Conservation (phyloP, 768 basidiomycete genomes). For the Amanita brunnescens region DNA sequence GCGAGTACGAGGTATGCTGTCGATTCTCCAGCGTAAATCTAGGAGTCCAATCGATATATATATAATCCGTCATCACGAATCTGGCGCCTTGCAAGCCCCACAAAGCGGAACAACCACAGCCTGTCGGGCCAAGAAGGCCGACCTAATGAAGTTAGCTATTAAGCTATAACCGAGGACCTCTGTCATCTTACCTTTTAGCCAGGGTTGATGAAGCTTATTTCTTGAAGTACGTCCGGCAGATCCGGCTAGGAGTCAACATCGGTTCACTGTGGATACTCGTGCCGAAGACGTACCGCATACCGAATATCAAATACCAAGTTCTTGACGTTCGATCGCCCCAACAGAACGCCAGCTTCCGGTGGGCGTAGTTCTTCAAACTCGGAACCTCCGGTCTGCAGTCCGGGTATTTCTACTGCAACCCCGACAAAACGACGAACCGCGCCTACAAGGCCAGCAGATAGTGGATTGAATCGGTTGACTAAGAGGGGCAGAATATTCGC, state of each 20-base stretch:
- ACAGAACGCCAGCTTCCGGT: constrained; percentile 67
- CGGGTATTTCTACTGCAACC: constrained; percentile 81
- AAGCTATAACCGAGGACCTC: background rate
- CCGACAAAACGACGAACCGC: constrained; percentile 76
- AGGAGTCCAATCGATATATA: constrained; percentile 70
- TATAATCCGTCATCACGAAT: constrained; percentile 70
- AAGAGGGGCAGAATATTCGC: background rate
- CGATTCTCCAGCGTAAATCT: constrained; percentile 65
- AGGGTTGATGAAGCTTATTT: constrained; percentile 64
- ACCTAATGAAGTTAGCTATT: constrained; percentile 28
- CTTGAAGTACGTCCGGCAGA: constrained; percentile 77
- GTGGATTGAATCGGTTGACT: constrained; percentile 86
- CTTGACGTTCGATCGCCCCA: constrained; percentile 62
- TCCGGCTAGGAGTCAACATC: constrained; percentile 47
- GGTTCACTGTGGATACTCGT: background rate
- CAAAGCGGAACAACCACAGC: constrained; percentile 83
- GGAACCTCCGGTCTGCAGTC: constrained; percentile 64
- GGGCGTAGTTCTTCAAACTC: constrained; percentile 88
- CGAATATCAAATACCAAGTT: constrained; percentile 70
- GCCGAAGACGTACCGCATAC: constrained; percentile 49
- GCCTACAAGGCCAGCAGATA: constrained; percentile 68
- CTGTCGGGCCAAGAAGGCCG: constrained; percentile 65
- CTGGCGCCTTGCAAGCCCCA: constrained; percentile 64
- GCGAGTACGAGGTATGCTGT: constrained; percentile 56
- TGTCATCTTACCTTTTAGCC: constrained; percentile 55